Evolutionary conservation across 345 rosid genomes (phyloP), one percentile per base, ranked within the genome.

Genomic region (Populus nigra): DNA sequence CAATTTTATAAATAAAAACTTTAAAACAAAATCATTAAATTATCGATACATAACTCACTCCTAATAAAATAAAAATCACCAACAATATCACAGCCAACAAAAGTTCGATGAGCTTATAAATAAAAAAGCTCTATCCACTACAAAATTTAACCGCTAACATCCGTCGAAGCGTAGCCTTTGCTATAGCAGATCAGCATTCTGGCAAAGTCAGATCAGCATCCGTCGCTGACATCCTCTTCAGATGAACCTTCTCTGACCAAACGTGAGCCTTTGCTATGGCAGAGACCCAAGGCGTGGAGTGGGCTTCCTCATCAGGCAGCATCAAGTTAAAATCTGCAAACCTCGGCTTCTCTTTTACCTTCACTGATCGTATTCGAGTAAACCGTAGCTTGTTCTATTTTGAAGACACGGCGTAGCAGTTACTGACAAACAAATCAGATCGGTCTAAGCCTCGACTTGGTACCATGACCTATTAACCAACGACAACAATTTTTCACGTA

Each of bases 241-340:
- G 73, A 81, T 82, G 77, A 33, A 94, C 82, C 85, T 89, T 90
- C 83, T 91, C 97, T 17, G 92, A 88, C 88, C 87, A 87, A 25
- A 96, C 96, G 77, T 90, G 92, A 36, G 91, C 87, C 72, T 66
- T 81, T 1, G 88, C 88, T 73, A 87, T 75, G 0, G 87, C 84
- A 65, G 79, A 73, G 17, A 89, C 88, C 98, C 98, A 90, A 9
- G 94, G 91, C 17, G 82, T 38, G 65, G 90, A 90, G 79, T 89
- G 85, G 71, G 93, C 97, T 73, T 97, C 97, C 96, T 95, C 93
- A 76, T 84, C 81, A 15, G 74, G 86, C 62, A 97, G 98, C 93
- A 94, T 88, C 69, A 94, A 88, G 68, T 90, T 89, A 79, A 94
- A 94, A 85, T 94, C 97, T 15, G 97, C 91, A 80, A 94, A 93